These are phyloP conservation scores for Pythium phragmitis DNA, from an alignment of 352 stramenopile species.

Conservation along the genomic window DNA sequence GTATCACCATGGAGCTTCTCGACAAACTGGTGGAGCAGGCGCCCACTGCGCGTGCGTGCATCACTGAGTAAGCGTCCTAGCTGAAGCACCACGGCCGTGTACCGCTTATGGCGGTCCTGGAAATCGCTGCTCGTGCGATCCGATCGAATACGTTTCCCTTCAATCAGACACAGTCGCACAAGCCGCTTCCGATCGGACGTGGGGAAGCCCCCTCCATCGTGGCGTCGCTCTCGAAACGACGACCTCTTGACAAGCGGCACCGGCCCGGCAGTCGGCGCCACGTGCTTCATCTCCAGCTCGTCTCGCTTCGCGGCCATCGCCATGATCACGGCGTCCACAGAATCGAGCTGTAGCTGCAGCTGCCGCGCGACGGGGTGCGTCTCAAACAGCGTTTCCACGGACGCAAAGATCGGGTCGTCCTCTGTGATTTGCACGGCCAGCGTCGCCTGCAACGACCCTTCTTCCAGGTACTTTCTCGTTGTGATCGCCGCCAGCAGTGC, in stretches of 20 bases:
- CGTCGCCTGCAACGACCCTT: conserved; percentile 26
- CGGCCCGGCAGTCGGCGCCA: conserved; percentile 3
- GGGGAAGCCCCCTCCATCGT: conserved; percentile 10
- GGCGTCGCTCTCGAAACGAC: conserved; percentile 19
- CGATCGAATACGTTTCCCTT: conserved; percentile 9
- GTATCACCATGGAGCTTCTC: conserved; percentile 25
- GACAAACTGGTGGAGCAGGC: conserved; percentile 23
- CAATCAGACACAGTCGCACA: conserved; percentile 16
- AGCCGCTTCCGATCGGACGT: conserved; percentile 19
- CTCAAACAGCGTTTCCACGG: conserved; percentile 20
- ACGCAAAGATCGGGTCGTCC: conserved; percentile 29
- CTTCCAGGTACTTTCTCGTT: conserved; percentile 24
- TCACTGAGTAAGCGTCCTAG: conserved; percentile 10
- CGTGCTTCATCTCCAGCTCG: conserved; percentile 6
- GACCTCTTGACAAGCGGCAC: conserved; percentile 19
- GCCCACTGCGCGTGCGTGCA: conserved; percentile 21
- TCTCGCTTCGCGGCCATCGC: conserved; percentile 14
- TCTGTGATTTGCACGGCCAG: conserved; percentile 24
- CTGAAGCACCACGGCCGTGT: neutral
- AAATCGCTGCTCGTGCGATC: conserved; percentile 1
- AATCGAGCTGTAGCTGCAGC: conserved; percentile 25
- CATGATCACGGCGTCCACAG: conserved; percentile 5
- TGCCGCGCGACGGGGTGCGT: conserved; percentile 19
- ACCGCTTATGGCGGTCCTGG: conserved; percentile 3
- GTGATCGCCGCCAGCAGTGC: conserved; percentile 13